Percentiles rank a stretch among this genome's conserved stretches.
Evolutionary conservation across 2,329 filamentous ascomycete genomes (phyloP).

Genomic region (Amylocarpus encephaloides): DNA sequence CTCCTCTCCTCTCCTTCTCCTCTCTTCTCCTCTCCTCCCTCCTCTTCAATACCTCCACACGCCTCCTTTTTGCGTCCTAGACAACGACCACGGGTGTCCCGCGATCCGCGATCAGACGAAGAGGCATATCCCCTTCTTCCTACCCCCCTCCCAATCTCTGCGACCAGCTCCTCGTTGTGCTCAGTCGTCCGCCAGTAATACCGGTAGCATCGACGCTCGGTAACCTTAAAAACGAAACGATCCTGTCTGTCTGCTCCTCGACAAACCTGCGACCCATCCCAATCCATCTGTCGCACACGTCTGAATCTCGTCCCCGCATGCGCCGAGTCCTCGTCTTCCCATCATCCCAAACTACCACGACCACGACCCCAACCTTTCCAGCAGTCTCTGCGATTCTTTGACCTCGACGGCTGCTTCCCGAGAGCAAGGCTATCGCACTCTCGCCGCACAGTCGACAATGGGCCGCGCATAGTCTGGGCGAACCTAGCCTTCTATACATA

Average conservation of each 20-base stretch:
- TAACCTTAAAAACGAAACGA: background rate
- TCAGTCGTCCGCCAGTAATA: background rate
- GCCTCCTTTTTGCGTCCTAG: background rate
- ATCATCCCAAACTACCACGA: background rate
- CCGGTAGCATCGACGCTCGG: background rate
- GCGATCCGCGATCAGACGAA: constrained; percentile 1
- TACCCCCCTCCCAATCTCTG: background rate
- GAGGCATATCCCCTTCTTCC: constrained; percentile 2
- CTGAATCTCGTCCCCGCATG: constrained; percentile 16
- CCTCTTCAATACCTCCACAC: background rate
- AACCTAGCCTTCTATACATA: constrained; percentile 22
- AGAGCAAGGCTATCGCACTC: constrained; percentile 18
- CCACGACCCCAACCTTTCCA: background rate
- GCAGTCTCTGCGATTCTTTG: background rate
- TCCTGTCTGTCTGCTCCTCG: too few relatives aligned
- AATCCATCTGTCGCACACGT: background rate
- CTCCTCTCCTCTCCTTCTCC: background rate
- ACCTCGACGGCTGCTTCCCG: constrained; percentile 8
- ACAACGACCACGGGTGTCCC: background rate
- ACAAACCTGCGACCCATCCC: background rate
- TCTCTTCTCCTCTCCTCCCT: background rate
- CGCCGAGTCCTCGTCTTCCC: constrained; percentile 1
- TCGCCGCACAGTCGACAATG: constrained; percentile 23
- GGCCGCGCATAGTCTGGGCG: constrained; percentile 29
- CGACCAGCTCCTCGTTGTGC: background rate